Evolutionary conservation across 208 protist genomes (phyloP).

Genomic region (Wallacemonas sp.): DNA sequence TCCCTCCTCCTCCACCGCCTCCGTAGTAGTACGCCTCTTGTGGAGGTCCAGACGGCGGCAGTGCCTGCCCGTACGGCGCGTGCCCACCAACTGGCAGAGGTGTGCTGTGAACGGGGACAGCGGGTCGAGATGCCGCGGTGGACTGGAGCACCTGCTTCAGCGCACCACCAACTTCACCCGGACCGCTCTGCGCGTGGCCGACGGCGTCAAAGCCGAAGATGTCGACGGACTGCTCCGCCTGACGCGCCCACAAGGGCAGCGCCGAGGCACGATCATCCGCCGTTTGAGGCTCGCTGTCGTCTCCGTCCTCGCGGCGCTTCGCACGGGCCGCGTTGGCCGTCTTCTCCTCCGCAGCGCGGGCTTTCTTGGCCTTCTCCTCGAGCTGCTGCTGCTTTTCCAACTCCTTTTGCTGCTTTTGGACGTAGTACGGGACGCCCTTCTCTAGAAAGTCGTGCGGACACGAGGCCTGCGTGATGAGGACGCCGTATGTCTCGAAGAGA

Average conservation of each 20-base stretch:
- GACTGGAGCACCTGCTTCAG: constrained; percentile 1
- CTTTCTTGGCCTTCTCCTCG: constrained; percentile 20
- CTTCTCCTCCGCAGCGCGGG: background rate
- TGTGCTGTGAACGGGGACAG: background rate
- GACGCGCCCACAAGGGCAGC: constrained; percentile 2
- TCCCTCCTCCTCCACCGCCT: too few species aligned
- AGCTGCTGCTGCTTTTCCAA: constrained; percentile 20
- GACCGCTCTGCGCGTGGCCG: background rate
- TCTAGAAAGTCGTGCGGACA: constrained; percentile 78
- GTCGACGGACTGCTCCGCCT: constrained; percentile 40
- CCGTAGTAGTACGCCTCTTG: too few species aligned
- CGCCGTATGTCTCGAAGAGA: constrained; percentile 72
- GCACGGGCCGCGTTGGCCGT: constrained; percentile 17
- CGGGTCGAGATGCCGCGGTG: background rate
- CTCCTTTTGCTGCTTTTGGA: constrained; percentile 55
- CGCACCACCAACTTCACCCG: background rate
- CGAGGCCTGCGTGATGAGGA: constrained; percentile 79
- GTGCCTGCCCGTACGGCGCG: background rate
- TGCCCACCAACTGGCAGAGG: too few species aligned
- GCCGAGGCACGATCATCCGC: background rate
- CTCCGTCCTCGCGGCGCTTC: constrained; percentile 27
- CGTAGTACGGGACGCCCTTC: constrained; percentile 54
- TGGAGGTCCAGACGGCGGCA: background rate
- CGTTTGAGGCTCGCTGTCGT: background rate
- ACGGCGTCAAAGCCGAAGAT: constrained; percentile 33